A percentile compares a stretch with the other conserved stretches of the same genome.
Conservation (phyloP, 768 basidiomycete genomes). For the Russula dissimulans region DNA sequence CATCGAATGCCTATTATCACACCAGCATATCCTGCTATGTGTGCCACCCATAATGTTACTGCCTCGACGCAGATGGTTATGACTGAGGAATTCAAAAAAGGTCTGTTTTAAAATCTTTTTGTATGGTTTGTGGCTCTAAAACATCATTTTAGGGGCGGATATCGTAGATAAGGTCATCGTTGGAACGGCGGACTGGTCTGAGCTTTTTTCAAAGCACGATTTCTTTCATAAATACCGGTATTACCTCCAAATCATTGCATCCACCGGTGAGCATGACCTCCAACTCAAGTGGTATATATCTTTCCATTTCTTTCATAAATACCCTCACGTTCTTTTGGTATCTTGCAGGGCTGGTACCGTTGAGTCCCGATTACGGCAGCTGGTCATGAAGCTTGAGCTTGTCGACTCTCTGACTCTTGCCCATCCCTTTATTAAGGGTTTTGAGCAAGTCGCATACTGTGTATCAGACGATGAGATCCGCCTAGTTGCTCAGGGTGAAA, state of each 20-base stretch:
- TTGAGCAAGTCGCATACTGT: constrained; percentile 82
- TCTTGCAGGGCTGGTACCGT: constrained; percentile 81
- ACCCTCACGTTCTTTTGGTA: not conserved
- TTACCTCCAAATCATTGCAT: constrained; percentile 93
- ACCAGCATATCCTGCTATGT: constrained; percentile 98
- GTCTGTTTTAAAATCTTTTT: constrained; percentile 29
- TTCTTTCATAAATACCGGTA: constrained; percentile 96
- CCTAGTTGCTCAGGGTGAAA: constrained; percentile 80
- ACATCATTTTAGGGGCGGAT: constrained; percentile 59
- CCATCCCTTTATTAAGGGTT: constrained; percentile 93
- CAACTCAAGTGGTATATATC: constrained; percentile 83
- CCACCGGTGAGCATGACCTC: constrained; percentile 70
- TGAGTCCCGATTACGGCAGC: constrained; percentile 89
- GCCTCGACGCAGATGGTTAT: constrained; percentile 93
- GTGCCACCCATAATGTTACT: constrained; percentile 96
- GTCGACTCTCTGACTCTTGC: constrained; percentile 87
- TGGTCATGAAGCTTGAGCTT: constrained; percentile 97
- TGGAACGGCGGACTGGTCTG: constrained; percentile 77
- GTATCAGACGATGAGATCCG: constrained; percentile 80
- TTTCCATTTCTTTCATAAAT: not conserved
- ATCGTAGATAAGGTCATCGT: constrained; percentile 90
- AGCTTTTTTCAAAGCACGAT: constrained; percentile 91
- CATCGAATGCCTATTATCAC: constrained; percentile 99
- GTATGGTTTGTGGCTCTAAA: constrained; percentile 12
- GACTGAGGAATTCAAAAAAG: constrained; percentile 92